Base-by-base conservation (phyloP, 1,139 yeast genomes). In the Nakaseomyces bracarensis region DNA sequence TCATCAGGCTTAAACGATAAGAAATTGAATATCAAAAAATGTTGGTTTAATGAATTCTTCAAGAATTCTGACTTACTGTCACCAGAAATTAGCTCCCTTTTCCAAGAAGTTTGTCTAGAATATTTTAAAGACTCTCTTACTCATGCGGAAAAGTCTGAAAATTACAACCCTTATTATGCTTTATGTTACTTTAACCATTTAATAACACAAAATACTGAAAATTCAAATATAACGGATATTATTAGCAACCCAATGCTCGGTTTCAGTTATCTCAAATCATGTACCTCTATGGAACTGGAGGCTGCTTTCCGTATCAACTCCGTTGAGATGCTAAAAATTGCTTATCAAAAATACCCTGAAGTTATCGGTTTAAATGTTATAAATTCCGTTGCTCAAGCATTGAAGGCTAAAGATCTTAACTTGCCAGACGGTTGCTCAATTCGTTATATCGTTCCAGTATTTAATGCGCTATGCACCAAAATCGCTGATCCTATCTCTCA, bases 1-100 rank as follows among this genome's bases (percentile, higher is more conserved):
- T 60, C 63, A 16, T 62, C 67, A 20, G 96, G 96, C 0, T 65
- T 87, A 13, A 56, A 64, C 11, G 91, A 84, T 28, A 72, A 82
- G 51, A 83, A 83, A 50, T 63, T 72, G 9, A 74, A 72, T 28
- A 61, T 84, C 29, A 74, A 81, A 50, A 77, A 75, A 52, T 65
- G 77, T 19, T 91, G 97, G 97, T 71, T 74, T 41, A 58, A 70
- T 27, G 66, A 75, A 6, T 49, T 53, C 26, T 43, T 60, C 35
- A 41, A 42, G 15, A 42, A 48, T 9, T 59, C 70, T 27, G 42
- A 58, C 15, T 51, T 61, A 11, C 64, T 73, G 0, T 64, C 77
- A 21, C 64, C 67, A 2, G 77, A 68, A 40, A 48, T 51, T 3
- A 14, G 54, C 11, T 50, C 48, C 6, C 46, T 55, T 9, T 60